Evolutionary conservation across 1,284 basidiomycete genomes (phyloP), one percentile per base, ranked within the genome.

Genomic region (Peniophora sp.): DNA sequence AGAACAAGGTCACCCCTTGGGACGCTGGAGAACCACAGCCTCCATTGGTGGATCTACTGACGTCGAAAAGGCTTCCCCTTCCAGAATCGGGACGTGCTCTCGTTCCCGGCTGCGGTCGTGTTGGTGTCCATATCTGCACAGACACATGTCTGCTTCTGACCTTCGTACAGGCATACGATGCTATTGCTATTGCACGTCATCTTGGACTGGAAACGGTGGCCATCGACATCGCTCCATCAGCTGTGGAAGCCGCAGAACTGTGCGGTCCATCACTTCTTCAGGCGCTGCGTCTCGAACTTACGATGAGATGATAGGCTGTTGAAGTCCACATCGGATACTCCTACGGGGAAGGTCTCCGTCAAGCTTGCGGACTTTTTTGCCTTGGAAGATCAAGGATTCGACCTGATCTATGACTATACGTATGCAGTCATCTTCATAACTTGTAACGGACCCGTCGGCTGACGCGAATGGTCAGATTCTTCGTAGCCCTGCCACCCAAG

Each of bases 81-180:
- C 78, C 83, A 0, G 71, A 54, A 23, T 58, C 55, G 3, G 85
- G 86, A 1, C 64, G 69, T 34, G 85, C 81, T 2, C 67, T 90
- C 1, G 76, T 90, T 9, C 86, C 86, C 0, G 88, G 87, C 2
- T 88, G 85, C 60, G 87, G 86, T 42, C 71, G 68, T 49, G 85
- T 88, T 20, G 5, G 20, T n/a, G 35, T 18, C 39, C n/a, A 18
- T 24, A 15, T 3, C 3, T 3, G n/a, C 41, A n/a, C 10, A 35
- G n/a, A 15, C 14, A 6, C 22, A 53, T 50, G 2, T 51, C 35
- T 14, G 44, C 36, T 3, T 6, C 51, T 47, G 48, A 47, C 54
- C 24, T 18, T 2, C 32, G 12, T 23, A 3, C 54, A 88, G 83
- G 84, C 83, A n/a, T 83, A 86, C 60, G 87, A 90, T 60, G 73